Percentiles rank a stretch among this genome's conserved stretches.
Evolutionary conservation across 192 early-diverging fungal genomes (phyloP).

Genomic region (Coemansia sp.): DNA sequence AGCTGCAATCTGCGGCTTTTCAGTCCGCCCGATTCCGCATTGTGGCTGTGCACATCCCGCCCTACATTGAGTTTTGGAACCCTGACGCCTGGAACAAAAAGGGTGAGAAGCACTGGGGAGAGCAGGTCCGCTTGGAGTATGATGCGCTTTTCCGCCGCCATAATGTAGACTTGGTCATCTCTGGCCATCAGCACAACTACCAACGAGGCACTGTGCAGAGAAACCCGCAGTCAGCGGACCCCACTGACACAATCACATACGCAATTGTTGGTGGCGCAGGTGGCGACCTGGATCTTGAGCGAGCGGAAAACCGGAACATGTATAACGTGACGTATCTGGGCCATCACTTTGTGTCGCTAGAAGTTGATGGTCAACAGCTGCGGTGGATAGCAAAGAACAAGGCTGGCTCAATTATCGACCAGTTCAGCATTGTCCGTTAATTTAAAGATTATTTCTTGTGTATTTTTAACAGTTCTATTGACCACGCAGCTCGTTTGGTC

Average conservation of each 20-base stretch:
- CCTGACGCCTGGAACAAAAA: slow-evolving; percentile 63
- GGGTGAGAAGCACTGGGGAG: slow-evolving; percentile 68
- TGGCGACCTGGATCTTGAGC: slow-evolving; percentile 60
- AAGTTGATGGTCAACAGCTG: slow-evolving; percentile 20
- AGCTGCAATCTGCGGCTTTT: slow-evolving; percentile 58
- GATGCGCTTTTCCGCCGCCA: slow-evolving; percentile 64
- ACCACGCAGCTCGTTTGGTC: no score
- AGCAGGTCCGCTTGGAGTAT: slow-evolving; percentile 63
- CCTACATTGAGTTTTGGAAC: slow-evolving; percentile 75
- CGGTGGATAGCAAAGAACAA: slow-evolving; percentile 26
- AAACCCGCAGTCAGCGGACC: slow-evolving; percentile 21
- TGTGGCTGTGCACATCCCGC: slow-evolving; percentile 71
- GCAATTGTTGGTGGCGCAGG: slow-evolving; percentile 75
- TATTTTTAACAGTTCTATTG: no score
- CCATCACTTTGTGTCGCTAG: slow-evolving; percentile 57
- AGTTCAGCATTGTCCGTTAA: slow-evolving; percentile 18
- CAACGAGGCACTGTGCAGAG: slow-evolving; percentile 54
- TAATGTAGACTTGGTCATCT: slow-evolving; percentile 71
- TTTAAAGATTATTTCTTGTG: neutral
- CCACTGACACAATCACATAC: slow-evolving; percentile 53
- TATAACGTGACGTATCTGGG: slow-evolving; percentile 55
- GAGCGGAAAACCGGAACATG: slow-evolving; percentile 63
- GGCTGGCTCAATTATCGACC: slow-evolving; percentile 25
- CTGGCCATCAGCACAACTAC: slow-evolving; percentile 80
- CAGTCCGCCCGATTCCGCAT: slow-evolving; percentile 59